Evolutionary conservation across 2,329 filamentous ascomycete genomes (phyloP).

Genomic region (Escovopsis sp.): DNA sequence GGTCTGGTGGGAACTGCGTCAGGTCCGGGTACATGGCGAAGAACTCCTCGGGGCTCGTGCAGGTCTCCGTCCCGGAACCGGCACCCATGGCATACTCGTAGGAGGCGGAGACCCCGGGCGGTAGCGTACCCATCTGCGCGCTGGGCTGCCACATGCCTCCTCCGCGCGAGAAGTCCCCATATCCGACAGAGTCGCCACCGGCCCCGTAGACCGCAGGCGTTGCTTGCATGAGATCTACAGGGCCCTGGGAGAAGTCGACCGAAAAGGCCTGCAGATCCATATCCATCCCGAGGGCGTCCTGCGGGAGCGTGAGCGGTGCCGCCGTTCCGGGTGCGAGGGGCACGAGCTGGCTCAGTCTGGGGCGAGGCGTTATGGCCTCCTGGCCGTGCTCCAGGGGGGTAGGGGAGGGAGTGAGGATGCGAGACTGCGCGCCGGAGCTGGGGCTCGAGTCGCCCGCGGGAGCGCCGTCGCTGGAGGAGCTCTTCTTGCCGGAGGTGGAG

Average conservation of each 20-base stretch:
- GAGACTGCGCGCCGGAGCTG: constrained; percentile 1
- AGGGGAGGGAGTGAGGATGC: not conserved
- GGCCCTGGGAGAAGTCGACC: too few relatives aligned
- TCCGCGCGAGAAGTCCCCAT: too few relatives aligned
- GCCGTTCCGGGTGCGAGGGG: not conserved
- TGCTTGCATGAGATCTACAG: too few relatives aligned
- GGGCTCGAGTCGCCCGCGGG: constrained; percentile 4
- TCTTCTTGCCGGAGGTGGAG: constrained; percentile 9
- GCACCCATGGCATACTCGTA: too few relatives aligned
- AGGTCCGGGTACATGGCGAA: too few relatives aligned
- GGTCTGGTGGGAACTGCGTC: too few relatives aligned
- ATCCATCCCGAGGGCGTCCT: constrained; percentile 18
- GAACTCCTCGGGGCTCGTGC: too few relatives aligned
- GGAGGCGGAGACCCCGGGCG: not conserved
- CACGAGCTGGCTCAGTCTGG: not conserved
- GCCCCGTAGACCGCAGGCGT: too few relatives aligned
- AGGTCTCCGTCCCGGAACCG: too few relatives aligned
- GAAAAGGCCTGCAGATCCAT: constrained; percentile 10
- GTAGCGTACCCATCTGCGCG: too few relatives aligned
- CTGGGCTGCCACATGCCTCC: too few relatives aligned
- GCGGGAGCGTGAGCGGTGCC: constrained; percentile 14
- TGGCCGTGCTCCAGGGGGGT: not conserved
- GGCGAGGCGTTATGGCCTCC: constrained; percentile 1
- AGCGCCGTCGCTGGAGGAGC: constrained; percentile 6
- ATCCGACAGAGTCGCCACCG: too few relatives aligned